Percentiles rank a stretch among this genome's conserved stretches.
Conservation (phyloP, 768 basidiomycete genomes). For the Termitomyces eurrhizus region DNA sequence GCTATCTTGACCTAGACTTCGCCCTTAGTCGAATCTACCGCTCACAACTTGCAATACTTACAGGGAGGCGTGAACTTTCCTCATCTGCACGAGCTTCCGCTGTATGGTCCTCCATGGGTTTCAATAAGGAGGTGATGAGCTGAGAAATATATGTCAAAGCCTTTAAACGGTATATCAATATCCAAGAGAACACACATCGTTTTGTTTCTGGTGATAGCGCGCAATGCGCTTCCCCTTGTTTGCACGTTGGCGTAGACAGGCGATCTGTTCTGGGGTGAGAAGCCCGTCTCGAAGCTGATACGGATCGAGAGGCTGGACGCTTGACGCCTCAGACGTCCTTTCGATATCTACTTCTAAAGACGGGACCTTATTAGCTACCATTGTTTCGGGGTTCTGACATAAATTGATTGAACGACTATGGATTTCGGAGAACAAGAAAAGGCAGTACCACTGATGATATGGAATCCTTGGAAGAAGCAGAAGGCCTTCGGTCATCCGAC, state of each 20-base stretch:
- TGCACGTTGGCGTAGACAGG: constrained; percentile 49
- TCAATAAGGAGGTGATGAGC: constrained; percentile 86
- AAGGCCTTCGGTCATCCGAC: constrained; percentile 27
- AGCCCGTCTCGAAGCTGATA: constrained; percentile 60
- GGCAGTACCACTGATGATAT: constrained; percentile 22
- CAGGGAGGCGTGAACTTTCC: constrained; percentile 61
- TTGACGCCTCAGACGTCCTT: constrained; percentile 29
- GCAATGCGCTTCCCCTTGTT: constrained; percentile 62
- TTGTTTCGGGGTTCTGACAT: constrained; percentile 43
- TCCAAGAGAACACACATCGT: constrained; percentile 45
- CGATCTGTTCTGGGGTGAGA: constrained; percentile 59
- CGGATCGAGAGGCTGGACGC: constrained; percentile 48
- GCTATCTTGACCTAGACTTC: constrained; percentile 76
- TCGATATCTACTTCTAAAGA: constrained; percentile 44
- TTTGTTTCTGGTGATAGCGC: constrained; percentile 66
- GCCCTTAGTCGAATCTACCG: background rate
- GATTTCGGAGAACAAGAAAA: constrained; percentile 10
- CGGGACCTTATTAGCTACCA: constrained; percentile 42
- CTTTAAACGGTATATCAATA: background rate
- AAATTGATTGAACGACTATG: constrained; percentile 12
- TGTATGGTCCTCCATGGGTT: constrained; percentile 88
- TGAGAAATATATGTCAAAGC: constrained; percentile 23
- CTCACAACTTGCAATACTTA: constrained; percentile 27
- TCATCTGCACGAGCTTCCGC: constrained; percentile 73
- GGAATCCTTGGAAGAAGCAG: constrained; percentile 25